Conservation (phyloP, 345 rosid genomes). For the Camelina sativa region DNA sequence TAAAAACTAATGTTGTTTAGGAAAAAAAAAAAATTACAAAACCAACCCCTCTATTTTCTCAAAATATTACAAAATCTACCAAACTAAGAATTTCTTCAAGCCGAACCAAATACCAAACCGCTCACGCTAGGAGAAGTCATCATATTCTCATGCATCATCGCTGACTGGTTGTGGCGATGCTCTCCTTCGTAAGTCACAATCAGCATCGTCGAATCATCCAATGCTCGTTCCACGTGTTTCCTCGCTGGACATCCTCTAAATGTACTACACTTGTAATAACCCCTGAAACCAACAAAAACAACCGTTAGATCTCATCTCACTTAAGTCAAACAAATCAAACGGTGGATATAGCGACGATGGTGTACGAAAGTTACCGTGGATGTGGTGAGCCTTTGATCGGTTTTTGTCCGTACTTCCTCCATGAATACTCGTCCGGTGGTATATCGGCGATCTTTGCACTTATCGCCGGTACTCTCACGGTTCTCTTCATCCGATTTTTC, state of each 20-base stretch:
- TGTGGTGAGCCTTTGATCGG: conserved; percentile 94
- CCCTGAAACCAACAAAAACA: conserved; percentile 47
- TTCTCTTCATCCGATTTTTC: conserved; percentile 76
- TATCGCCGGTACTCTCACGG: conserved; percentile 75
- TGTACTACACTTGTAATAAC: conserved; percentile 88
- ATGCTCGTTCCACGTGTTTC: conserved; percentile 90
- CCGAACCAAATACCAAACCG: conserved; percentile 58
- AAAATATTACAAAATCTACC: conserved; percentile 38
- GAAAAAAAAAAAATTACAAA: background rate
- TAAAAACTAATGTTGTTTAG: conserved; percentile 15
- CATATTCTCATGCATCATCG: conserved; percentile 53
- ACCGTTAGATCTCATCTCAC: conserved; percentile 36
- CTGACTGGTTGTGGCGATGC: conserved; percentile 65
- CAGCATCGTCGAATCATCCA: conserved; percentile 80
- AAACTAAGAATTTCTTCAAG: conserved; percentile 38
- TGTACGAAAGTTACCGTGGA: conserved; percentile 64
- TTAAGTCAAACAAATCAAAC: conserved; percentile 1
- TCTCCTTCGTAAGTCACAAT: conserved; percentile 92
- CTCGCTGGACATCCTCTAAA: conserved; percentile 87
- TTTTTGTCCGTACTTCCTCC: conserved; percentile 98
- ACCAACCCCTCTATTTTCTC: conserved; percentile 30
- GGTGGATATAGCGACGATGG: conserved; percentile 1
- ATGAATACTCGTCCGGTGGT: conserved; percentile 83
- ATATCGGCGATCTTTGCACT: conserved; percentile 87
- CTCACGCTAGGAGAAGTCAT: background rate